Evolutionary conservation across 768 basidiomycete species (phyloP).

Genomic region (Lyophyllum semitale): DNA sequence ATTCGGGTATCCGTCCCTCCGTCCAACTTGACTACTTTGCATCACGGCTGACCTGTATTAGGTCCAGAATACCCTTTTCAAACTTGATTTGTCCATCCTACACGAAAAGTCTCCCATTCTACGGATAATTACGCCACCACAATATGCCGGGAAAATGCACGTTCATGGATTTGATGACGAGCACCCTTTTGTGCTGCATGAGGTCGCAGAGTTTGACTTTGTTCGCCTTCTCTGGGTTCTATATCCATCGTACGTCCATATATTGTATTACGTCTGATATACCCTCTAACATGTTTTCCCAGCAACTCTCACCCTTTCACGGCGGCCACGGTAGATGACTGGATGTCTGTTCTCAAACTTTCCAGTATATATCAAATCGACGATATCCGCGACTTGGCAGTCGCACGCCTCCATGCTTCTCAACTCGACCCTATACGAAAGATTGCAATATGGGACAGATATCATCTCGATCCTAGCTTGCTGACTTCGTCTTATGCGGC

Average conservation of each 20-base stretch:
- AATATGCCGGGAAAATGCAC: constrained; percentile 23
- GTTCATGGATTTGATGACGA: constrained; percentile 25
- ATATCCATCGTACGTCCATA: constrained; percentile 46
- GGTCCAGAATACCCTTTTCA: constrained; percentile 57
- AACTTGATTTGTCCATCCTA: constrained; percentile 48
- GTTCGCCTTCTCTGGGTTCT: constrained; percentile 55
- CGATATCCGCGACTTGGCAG: constrained; percentile 26
- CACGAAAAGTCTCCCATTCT: constrained; percentile 36
- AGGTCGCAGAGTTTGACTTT: constrained; percentile 49
- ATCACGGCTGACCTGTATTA: constrained; percentile 18
- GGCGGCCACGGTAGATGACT: constrained; percentile 26
- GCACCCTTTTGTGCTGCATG: constrained; percentile 45
- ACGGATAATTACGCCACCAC: constrained; percentile 33
- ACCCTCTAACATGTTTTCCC: not conserved
- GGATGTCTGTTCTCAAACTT: constrained; percentile 36
- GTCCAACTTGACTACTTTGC: not conserved
- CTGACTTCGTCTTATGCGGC: constrained; percentile 29
- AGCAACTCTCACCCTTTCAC: constrained; percentile 19
- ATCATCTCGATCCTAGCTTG: constrained; percentile 30
- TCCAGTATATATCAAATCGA: constrained; percentile 35
- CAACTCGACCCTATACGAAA: constrained; percentile 34
- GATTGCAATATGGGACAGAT: constrained; percentile 37
- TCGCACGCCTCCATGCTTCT: constrained; percentile 26
- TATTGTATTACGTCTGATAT: not conserved
- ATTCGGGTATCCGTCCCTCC: constrained; percentile 24